Evolutionary conservation across 805 yeast genomes (phyloP), one percentile per base, ranked within the genome.

Genomic region (Zygosaccharomyces kombuchaensis): DNA sequence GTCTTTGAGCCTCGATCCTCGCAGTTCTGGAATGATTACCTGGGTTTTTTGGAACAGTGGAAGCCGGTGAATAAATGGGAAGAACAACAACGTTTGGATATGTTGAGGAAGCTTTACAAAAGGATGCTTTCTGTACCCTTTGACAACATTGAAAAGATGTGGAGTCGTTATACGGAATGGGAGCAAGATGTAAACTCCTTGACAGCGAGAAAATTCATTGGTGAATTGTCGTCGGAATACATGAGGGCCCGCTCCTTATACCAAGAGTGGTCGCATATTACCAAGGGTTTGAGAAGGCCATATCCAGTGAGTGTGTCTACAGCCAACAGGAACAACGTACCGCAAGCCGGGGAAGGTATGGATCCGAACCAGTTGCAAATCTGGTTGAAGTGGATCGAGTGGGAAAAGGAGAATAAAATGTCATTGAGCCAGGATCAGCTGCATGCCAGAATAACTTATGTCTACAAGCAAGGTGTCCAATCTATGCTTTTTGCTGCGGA

Each of bases 161-260:
- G 99, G 99, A 71, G 77, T 47, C 80, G 72, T 41, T 91, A 89
- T 65, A 82, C 87, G 17, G 72, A 75, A 48, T 93, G 93, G 81
- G 98, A 91, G 65, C 87, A 82, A 56, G 83, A 81, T 31, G 68
- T 81, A 14, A 85, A 84, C 58, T 72, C 84, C 29, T 69, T 83
- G 14, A 84, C 90, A 2, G 93, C 96, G 3, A 80, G 95, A 57
- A 87, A 87, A 63, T 81, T 84, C 59, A 82, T 90, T 43, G 81
- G 86, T 36, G 97, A 90, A 55, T 75, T 80, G 49, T 84, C 95
- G 9, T 81, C 86, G 3, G 84, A 80, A 10, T 93, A 89, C 61
- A 87, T 91, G 96, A 80, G 77, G 53, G 90, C 96, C 1, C 75
- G 96, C 51, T 76, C 93, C 0, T 73, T 85, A 68, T 78, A 79